Evolutionary conservation across 1,284 basidiomycete species (phyloP).

Genomic region (Cryptococcus sp.): DNA sequence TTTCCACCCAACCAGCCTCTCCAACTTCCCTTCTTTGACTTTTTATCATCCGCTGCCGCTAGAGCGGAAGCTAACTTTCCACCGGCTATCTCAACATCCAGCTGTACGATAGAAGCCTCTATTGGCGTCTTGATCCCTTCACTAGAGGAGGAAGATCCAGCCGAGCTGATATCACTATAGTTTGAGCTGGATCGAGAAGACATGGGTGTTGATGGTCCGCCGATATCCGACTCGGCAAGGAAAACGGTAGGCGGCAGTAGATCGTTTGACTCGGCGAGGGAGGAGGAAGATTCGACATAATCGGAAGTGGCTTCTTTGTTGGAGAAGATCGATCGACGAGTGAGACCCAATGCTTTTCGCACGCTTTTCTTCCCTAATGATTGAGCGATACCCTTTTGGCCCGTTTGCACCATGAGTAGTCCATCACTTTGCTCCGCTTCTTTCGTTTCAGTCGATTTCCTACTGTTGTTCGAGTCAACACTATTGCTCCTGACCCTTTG

Average conservation of each 20-base stretch:
- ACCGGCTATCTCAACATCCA: slow-evolving; percentile 18
- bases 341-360: slow-evolving; percentile 9
- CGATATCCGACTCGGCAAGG: slow-evolving; percentile 3
- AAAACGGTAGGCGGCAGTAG: not conserved
- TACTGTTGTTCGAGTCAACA: slow-evolving; percentile 10
- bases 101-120: slow-evolving; percentile 8
- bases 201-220: slow-evolving; percentile 19
- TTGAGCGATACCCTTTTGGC: not conserved
- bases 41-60: slow-evolving; percentile 16
- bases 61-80: slow-evolving; percentile 21
- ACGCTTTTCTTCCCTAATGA: not conserved
- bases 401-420: not conserved
- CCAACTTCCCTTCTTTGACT: slow-evolving; percentile 12
- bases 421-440: not conserved
- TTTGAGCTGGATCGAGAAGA: slow-evolving; percentile 27
- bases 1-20: slow-evolving; percentile 23
- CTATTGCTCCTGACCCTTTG: slow-evolving; percentile 13
- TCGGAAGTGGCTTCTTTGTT: not conserved
- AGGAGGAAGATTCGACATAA: not conserved
- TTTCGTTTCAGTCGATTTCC: not conserved
- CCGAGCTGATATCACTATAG: slow-evolving; percentile 21
- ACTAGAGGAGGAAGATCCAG: slow-evolving; percentile 26
- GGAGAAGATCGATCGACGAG: slow-evolving; percentile 8
- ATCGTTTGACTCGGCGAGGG: not conserved
- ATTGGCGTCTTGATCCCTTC: slow-evolving; percentile 34